These are phyloP conservation scores for Vigna mungo DNA, from an alignment of 306 rosid species.

Conservation along the genomic window DNA sequence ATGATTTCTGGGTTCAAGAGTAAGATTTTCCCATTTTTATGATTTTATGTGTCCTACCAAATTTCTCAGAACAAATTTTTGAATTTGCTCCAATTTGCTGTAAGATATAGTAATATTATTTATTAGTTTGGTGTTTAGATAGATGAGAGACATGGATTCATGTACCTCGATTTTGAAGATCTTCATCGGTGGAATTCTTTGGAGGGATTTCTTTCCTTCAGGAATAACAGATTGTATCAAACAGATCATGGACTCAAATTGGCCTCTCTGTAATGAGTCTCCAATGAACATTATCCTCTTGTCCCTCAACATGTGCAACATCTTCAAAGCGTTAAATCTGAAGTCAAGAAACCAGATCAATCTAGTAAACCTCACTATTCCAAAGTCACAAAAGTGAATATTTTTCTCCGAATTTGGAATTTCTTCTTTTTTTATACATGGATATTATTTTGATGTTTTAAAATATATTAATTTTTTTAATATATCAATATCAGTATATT, in stretches of 20 bases:
- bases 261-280: slow-evolving; percentile 88
- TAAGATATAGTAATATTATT: not conserved
- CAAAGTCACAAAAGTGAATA: not conserved
- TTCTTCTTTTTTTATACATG: too few relatives aligned
- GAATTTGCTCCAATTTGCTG: not conserved
- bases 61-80: not conserved
- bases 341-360: not conserved
- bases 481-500: too few relatives aligned
- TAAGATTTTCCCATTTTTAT: not conserved
- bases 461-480: too few relatives aligned
- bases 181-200: slow-evolving; percentile 83
- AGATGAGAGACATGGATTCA: not conserved
- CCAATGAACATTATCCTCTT: slow-evolving; percentile 90
- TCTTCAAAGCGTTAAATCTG: slow-evolving; percentile 87
- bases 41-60: not conserved
- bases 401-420: too few relatives aligned
- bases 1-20: not conserved
- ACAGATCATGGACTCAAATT: slow-evolving; percentile 92
- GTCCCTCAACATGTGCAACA: slow-evolving; percentile 73
- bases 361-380: not conserved
- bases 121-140: not conserved
- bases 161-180: slow-evolving; percentile 76
- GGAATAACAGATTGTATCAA: slow-evolving; percentile 82
- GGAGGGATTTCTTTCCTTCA: slow-evolving; percentile 72
- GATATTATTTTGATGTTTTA: too few relatives aligned